phyloP scores from a whole-genome alignment of 2,329 filamentous ascomycete species.

The Neonectria punicea region DNA sequence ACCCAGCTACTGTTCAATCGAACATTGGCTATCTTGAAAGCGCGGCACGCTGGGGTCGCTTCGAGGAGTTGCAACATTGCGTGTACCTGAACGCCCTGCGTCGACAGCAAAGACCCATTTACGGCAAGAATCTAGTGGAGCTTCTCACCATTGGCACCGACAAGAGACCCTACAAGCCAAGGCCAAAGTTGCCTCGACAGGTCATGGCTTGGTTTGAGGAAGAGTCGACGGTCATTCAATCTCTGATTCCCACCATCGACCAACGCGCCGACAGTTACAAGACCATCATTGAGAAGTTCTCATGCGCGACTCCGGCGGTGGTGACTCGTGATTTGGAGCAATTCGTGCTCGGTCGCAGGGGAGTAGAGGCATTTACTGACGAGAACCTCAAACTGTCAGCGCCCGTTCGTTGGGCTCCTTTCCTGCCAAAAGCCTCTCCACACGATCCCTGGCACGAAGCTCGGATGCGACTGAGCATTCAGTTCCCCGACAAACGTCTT shows the following conservation, averaged over 20 bases:
- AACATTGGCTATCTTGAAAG: slow-evolving; percentile 80
- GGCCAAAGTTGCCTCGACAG: slow-evolving; percentile 69
- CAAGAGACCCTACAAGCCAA: slow-evolving; percentile 67
- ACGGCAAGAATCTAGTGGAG: slow-evolving; percentile 82
- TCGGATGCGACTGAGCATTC: slow-evolving; percentile 91
- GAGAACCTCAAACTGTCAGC: slow-evolving; percentile 67
- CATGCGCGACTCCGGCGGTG: slow-evolving; percentile 90
- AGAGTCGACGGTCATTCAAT: slow-evolving; percentile 70
- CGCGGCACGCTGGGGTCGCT: slow-evolving; percentile 72
- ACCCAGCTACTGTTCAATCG: slow-evolving; percentile 74
- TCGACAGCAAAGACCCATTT: slow-evolving; percentile 82
- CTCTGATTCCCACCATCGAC: slow-evolving; percentile 78
- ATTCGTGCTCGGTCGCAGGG: slow-evolving; percentile 71
- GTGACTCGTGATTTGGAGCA: slow-evolving; percentile 81
- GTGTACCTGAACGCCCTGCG: slow-evolving; percentile 84
- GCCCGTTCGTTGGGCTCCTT: slow-evolving; percentile 65
- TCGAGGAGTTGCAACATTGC: slow-evolving; percentile 83
- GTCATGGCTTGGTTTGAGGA: slow-evolving; percentile 81
- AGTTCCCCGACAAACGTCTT: slow-evolving; percentile 96
- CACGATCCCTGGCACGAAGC: slow-evolving; percentile 92
- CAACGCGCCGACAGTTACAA: slow-evolving; percentile 79
- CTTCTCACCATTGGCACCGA: slow-evolving; percentile 73
- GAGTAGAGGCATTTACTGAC: slow-evolving; percentile 67
- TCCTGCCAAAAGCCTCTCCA: slow-evolving; percentile 64
- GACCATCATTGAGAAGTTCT: slow-evolving; percentile 84